phyloP scores from a whole-genome alignment of 2,329 filamentous ascomycete genomes.

The Trichoderma aggressivum region DNA sequence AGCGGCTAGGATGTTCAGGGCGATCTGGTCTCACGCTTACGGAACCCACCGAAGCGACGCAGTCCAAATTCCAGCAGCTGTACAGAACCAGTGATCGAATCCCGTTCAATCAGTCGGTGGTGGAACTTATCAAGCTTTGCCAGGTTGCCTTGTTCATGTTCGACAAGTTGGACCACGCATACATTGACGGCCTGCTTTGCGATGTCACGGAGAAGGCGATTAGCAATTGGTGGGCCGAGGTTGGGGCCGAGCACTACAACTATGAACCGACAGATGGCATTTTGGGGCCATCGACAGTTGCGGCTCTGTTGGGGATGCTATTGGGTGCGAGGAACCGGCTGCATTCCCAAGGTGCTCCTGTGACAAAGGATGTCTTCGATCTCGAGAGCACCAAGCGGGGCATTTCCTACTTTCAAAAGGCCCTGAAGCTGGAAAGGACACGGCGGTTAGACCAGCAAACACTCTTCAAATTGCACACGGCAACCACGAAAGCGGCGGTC shows the following conservation, averaged over 20 bases:
- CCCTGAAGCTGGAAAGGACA: slow-evolving; percentile 74
- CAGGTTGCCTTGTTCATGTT: slow-evolving; percentile 87
- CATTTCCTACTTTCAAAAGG: slow-evolving; percentile 85
- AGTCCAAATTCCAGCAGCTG: slow-evolving; percentile 87
- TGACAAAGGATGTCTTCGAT: slow-evolving; percentile 90
- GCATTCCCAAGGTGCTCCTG: slow-evolving; percentile 77
- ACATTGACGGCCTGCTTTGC: slow-evolving; percentile 87
- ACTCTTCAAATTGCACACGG: slow-evolving; percentile 72
- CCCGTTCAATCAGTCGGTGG: slow-evolving; percentile 71
- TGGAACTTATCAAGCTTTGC: slow-evolving; percentile 87
- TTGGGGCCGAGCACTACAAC: slow-evolving; percentile 88
- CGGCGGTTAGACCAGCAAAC: slow-evolving; percentile 80
- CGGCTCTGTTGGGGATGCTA: slow-evolving; percentile 79
- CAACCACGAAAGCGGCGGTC: slow-evolving; percentile 85
- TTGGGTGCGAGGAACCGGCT: slow-evolving; percentile 88
- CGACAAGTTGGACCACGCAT: slow-evolving; percentile 80
- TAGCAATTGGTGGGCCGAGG: slow-evolving; percentile 93
- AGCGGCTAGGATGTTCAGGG: slow-evolving; percentile 87
- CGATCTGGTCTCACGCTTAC: slow-evolving; percentile 79
- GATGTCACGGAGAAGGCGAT: slow-evolving; percentile 89
- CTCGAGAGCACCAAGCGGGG: slow-evolving; percentile 76
- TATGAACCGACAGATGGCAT: slow-evolving; percentile 91
- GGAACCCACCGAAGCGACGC: slow-evolving; percentile 73
- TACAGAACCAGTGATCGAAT: slow-evolving; percentile 85
- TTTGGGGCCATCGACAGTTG: slow-evolving; percentile 85